A percentile compares a stretch with the other conserved stretches of the same genome.
Conservation (phyloP, 257 asterid species). For the Solanum clarkiae region DNA sequence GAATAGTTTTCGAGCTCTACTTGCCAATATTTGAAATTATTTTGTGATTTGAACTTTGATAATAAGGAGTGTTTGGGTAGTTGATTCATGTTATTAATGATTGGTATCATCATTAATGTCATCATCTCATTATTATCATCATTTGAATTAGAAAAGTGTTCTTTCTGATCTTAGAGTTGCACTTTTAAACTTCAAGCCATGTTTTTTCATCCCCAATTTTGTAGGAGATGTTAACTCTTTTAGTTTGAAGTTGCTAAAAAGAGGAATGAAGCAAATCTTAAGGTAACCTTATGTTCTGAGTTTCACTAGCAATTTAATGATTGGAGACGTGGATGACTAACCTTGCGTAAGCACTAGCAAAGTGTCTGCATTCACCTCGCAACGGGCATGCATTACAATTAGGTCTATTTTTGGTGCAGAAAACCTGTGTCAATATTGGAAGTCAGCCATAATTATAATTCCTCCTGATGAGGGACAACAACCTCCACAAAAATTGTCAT, state of each 20-base stretch:
- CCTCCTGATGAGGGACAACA: not conserved
- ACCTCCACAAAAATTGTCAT: not conserved
- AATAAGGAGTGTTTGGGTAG: not conserved
- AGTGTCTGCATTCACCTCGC: conserved; percentile 93
- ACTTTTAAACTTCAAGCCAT: not conserved
- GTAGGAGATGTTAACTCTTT: not conserved
- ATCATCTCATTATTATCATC: not conserved
- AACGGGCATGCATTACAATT: conserved; percentile 96
- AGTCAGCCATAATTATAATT: not conserved
- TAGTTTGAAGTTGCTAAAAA: not conserved
- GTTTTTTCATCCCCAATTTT: not conserved
- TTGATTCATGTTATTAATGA: not conserved
- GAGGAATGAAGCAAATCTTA: not conserved
- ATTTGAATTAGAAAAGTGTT: not conserved
- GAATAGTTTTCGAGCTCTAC: not conserved
- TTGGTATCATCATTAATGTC: not conserved
- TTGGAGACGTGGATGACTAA: conserved; percentile 20
- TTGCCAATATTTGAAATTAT: not conserved
- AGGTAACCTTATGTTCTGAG: not conserved
- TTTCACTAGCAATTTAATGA: not conserved
- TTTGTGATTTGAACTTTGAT: not conserved
- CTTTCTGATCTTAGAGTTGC: not conserved
- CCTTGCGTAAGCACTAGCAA: conserved; percentile 98
- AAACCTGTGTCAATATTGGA: conserved; percentile 47
- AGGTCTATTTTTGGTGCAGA: conserved; percentile 94